Evolutionary conservation across 2,329 filamentous ascomycete genomes (phyloP).

Genomic region (Cladosporium sp.): DNA sequence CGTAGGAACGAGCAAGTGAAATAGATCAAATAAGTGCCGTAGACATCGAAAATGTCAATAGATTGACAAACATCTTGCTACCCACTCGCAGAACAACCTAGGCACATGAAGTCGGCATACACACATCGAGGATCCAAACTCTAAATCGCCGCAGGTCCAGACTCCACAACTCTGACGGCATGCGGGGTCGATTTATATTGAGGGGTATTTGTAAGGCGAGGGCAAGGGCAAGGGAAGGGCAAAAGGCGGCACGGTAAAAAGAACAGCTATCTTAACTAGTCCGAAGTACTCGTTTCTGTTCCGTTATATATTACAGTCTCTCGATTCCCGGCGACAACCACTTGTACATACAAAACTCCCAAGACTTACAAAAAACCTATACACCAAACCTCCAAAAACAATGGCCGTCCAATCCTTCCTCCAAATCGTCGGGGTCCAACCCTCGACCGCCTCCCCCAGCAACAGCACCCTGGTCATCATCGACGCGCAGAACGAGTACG

Average conservation of each 20-base stretch:
- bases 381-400: background rate
- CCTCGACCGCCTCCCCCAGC: slow-evolving; percentile 56
- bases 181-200: background rate
- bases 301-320: background rate
- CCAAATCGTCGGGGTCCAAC: slow-evolving; percentile 53
- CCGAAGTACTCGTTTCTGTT: background rate
- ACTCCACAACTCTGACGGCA: background rate
- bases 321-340: background rate
- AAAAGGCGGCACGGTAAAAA: background rate
- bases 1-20: background rate
- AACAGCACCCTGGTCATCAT: slow-evolving; percentile 67
- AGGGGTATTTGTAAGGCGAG: background rate
- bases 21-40: background rate
- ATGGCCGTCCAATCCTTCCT: slow-evolving; percentile 47
- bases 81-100: background rate
- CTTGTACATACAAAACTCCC: background rate
- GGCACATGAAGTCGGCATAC: background rate
- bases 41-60: background rate
- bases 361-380: too few species aligned
- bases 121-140: background rate
- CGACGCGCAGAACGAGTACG: slow-evolving; percentile 71
- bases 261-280: background rate
- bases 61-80: background rate
- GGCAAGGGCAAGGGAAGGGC: background rate
- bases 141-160: background rate